Evolutionary conservation across 306 rosid genomes (phyloP), one percentile per base, ranked within the genome.

Genomic region (Malus fusca): DNA sequence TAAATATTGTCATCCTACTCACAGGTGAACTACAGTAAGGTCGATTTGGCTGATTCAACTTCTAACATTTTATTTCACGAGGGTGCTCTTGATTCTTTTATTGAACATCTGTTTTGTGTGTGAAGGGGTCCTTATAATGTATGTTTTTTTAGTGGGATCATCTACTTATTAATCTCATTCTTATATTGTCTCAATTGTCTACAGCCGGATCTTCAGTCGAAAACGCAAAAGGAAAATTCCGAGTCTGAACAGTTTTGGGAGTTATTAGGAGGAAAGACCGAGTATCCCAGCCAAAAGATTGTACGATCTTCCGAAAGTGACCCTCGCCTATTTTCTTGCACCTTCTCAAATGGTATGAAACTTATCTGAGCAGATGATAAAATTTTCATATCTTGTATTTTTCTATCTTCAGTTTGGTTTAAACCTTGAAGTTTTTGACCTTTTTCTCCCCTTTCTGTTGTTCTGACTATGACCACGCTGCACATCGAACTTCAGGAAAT

Each of bases 241-340:
- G 99, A 96, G 83, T 80, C 96, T 80, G 98, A 96, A 78, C 92
- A 88, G 79, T 96, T 92, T 87, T 92, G 99, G 99, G 96, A 84
- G 5, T 78, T 92, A 72, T 86, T 96, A 69, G 92, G 97, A 76
- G 98, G 92, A 23, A 96, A 96, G 82, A 70, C 88, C 4, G 99
- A 92, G 80, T 86, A 88, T 80, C 68, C 91, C 42, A 89, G 82
- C 92, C 97, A 96, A 84, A 96, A 96, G 88, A 85, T 90, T 74
- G 87, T 3, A 75, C 88, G 87, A 81, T 91, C 82, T 37, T 87
- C 84, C 8, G 99, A 96, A 81, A 81, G 72, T 42, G 99, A 92
- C 74, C 88, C 99, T 75, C 91, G 62, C 78, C 87, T 96, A 75
- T 90, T 92, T 90, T 89, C 97, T 78, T 92, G 98, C 84, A 56